These are phyloP conservation scores for Pontederia paniculata DNA, from an alignment of 176 grass and related monocot genomes.

Conservation along the genomic window DNA sequence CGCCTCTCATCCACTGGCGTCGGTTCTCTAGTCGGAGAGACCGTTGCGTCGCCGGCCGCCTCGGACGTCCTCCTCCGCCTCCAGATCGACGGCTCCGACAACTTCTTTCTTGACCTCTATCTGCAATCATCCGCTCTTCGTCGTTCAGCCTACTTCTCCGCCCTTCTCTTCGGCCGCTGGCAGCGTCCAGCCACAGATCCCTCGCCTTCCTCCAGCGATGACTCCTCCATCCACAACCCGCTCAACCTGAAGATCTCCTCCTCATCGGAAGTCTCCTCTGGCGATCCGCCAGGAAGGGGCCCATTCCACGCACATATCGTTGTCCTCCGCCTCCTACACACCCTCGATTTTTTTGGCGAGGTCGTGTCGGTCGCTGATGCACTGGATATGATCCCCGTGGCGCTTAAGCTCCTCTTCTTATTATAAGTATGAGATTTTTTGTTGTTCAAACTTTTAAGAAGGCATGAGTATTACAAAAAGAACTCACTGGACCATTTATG, in stretches of 20 bases:
- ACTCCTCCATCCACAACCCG: background rate
- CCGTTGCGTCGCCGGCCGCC: slow-evolving; percentile 10
- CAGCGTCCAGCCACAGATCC: background rate
- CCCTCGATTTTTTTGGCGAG: slow-evolving; percentile 35
- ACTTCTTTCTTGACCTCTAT: slow-evolving; percentile 32
- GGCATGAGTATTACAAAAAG: no score
- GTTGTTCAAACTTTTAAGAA: no score
- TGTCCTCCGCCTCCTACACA: slow-evolving; percentile 54
- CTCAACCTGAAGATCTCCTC: slow-evolving; percentile 19
- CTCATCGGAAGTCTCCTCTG: background rate
- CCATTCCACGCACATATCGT: slow-evolving; percentile 48
- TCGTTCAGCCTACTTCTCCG: slow-evolving; percentile 46
- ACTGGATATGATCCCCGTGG: slow-evolving; percentile 45
- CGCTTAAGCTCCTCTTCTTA: slow-evolving; percentile 55
- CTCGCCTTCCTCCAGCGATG: background rate
- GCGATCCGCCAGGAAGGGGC: background rate
- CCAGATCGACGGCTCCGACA: slow-evolving; percentile 23
- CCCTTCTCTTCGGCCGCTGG: slow-evolving; percentile 42
- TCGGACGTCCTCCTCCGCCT: slow-evolving; percentile 56
- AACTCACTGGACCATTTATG: no score
- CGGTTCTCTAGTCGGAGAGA: background rate
- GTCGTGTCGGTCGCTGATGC: slow-evolving; percentile 36
- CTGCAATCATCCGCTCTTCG: slow-evolving; percentile 38
- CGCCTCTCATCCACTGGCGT: slow-evolving; percentile 20
- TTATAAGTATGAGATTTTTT: no score